These are phyloP conservation scores for Kwoniella shivajii DNA, from an alignment of 1,284 basidiomycete genomes.

Conservation along the genomic window DNA sequence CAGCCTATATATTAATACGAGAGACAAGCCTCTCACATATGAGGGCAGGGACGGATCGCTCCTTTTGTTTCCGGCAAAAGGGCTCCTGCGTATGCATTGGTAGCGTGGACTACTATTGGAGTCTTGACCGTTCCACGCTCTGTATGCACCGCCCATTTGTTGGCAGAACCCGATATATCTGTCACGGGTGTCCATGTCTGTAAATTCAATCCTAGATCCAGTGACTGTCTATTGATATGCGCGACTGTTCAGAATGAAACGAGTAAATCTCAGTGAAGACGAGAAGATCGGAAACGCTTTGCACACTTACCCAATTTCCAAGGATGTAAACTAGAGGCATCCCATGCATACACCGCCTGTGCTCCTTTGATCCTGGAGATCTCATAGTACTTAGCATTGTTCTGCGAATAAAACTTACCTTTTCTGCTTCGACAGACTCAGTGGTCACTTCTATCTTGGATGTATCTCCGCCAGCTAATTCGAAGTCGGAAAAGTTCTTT, in stretches of 20 bases:
- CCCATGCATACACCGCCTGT: constrained; percentile 21
- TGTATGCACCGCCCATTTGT: constrained; percentile 22
- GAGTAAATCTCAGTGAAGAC: neutral
- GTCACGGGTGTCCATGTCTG: constrained; percentile 31
- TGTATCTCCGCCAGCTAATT: constrained; percentile 25
- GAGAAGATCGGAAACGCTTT: neutral
- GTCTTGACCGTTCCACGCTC: constrained; percentile 17
- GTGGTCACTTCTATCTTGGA: constrained; percentile 17
- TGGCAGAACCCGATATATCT: constrained; percentile 4
- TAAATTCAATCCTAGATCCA: constrained; percentile 21
- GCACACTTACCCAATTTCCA: constrained; percentile 22
- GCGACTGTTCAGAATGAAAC: constrained; percentile 11
- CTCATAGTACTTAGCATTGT: neutral
- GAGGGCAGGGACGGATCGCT: constrained; percentile 20
- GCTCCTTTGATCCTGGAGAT: constrained; percentile 15
- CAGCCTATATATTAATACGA: neutral
- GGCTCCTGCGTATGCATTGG: constrained; percentile 21
- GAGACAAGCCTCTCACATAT: constrained; percentile 15
- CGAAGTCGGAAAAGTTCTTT: constrained; percentile 17
- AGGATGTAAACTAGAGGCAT: constrained; percentile 25
- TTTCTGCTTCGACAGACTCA: constrained; percentile 16
- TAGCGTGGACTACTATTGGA: constrained; percentile 22
- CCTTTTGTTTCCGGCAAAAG: constrained; percentile 23
- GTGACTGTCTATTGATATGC: constrained; percentile 12
- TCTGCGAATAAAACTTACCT: constrained; percentile 6